These are phyloP conservation scores for Trichoderma breve DNA, from an alignment of 2,329 filamentous ascomycete species.

Conservation along the genomic window DNA sequence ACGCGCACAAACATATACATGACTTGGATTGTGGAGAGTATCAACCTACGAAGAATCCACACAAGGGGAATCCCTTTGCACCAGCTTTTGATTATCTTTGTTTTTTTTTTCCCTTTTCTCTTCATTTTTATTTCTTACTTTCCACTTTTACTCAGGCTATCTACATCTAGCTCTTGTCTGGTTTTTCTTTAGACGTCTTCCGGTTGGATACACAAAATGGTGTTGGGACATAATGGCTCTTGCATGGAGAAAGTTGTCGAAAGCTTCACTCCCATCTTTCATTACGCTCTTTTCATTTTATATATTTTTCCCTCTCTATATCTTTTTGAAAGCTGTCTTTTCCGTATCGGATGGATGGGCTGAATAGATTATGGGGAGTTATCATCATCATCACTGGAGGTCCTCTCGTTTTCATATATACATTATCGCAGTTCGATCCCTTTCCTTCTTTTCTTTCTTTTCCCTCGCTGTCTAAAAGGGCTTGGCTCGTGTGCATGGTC, in stretches of 20 bases:
- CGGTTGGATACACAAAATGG: conserved; percentile 19
- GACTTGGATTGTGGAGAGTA: conserved; percentile 2
- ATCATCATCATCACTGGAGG: conserved; percentile 12
- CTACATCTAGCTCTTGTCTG: conserved; percentile 2
- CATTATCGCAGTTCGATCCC: background rate
- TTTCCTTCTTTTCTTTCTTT: background rate
- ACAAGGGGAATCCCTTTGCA: background rate
- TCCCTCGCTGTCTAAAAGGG: background rate
- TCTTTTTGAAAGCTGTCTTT: background rate
- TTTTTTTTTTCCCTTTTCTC: conserved; percentile 15
- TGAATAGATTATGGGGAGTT: background rate
- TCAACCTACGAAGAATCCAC: background rate
- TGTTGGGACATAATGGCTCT: conserved; percentile 14
- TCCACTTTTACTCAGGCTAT: conserved; percentile 1
- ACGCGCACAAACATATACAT: background rate
- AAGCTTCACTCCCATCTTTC: conserved; percentile 5
- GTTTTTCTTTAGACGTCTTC: conserved; percentile 14
- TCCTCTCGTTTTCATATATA: conserved; percentile 11
- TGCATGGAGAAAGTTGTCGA: conserved; percentile 10
- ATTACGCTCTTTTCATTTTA: conserved; percentile 17
- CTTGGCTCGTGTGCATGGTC: background rate
- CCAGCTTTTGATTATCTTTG: background rate
- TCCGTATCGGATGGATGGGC: background rate
- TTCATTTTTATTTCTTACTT: background rate
- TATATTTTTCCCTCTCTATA: background rate